Percentiles rank a stretch among this genome's conserved stretches.
Evolutionary conservation across 169 alveolate genomes (phyloP).

Genomic region (Miamiensis avidus): DNA sequence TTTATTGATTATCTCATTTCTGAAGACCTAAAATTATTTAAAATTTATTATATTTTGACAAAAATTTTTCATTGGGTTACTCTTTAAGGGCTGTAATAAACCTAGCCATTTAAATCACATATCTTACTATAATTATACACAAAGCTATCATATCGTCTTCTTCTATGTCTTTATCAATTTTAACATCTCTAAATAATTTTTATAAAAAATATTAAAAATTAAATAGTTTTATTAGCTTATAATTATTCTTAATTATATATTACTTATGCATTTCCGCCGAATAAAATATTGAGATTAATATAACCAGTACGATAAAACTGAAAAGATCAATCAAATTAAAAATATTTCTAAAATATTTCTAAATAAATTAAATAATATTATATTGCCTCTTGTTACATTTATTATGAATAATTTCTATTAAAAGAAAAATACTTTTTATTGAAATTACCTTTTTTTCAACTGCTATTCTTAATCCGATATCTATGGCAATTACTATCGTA

Average conservation of each 20-base stretch:
- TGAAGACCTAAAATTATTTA: not conserved
- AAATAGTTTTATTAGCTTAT: too few species aligned
- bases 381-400: too few species aligned
- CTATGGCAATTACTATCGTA: not conserved
- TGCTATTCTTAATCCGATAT: not conserved
- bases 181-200: not conserved
- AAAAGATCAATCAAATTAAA: not conserved
- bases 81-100: not conserved
- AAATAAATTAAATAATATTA: too few species aligned
- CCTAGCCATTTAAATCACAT: not conserved
- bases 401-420: not conserved
- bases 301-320: not conserved
- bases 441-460: not conserved
- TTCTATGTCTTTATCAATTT: not conserved
- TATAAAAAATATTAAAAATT: too few species aligned
- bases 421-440: too few species aligned
- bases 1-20: not conserved
- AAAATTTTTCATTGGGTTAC: not conserved
- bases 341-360: not conserved
- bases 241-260: too few species aligned
- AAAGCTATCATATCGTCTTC: not conserved
- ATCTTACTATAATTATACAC: not conserved
- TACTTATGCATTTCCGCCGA: not conserved
- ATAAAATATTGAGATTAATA: not conserved
- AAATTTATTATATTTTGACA: too few species aligned